Evolutionary conservation across 495 filamentous ascomycete genomes (phyloP).

Genomic region (Podospora bellae-mahoneyi): DNA sequence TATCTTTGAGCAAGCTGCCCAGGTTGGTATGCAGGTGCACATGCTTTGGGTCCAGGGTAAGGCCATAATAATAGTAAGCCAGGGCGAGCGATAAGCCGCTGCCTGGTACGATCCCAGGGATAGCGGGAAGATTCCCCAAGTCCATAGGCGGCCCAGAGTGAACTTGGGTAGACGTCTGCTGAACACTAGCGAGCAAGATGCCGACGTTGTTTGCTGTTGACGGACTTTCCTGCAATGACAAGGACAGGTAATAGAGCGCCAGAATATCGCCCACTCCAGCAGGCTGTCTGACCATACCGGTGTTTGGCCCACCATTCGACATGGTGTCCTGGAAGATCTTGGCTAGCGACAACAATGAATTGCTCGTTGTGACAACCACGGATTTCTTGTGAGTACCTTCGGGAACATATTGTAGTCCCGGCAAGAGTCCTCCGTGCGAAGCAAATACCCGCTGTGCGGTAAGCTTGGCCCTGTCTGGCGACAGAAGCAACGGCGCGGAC

Average conservation of each 20-base stretch:
- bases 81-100: slow-evolving; percentile 86
- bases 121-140: slow-evolving; percentile 42
- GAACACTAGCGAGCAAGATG: slow-evolving; percentile 90
- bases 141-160: slow-evolving; percentile 30
- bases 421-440: slow-evolving; percentile 67
- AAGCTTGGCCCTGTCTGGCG: slow-evolving; percentile 77
- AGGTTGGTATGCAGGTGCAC: slow-evolving; percentile 98
- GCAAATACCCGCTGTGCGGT: slow-evolving; percentile 85
- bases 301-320: slow-evolving; percentile 65
- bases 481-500: slow-evolving; percentile 62
- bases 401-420: slow-evolving; percentile 73
- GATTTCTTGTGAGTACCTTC: slow-evolving; percentile 72
- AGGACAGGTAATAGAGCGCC: slow-evolving; percentile 91
- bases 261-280: slow-evolving; percentile 89
- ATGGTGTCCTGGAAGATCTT: slow-evolving; percentile 99
- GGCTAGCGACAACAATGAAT: slow-evolving; percentile 88
- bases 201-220: slow-evolving; percentile 99
- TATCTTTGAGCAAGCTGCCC: slow-evolving; percentile 93
- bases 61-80: slow-evolving; percentile 91
- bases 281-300: slow-evolving; percentile 56
- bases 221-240: slow-evolving; percentile 92
- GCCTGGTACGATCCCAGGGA: slow-evolving; percentile 79
- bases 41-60: slow-evolving; percentile 80
- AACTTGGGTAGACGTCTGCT: slow-evolving; percentile 63
- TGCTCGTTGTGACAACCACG: slow-evolving; percentile 90